Conservation (phyloP, 2,329 filamentous ascomycete species). For the Nectriaceae sp. region DNA sequence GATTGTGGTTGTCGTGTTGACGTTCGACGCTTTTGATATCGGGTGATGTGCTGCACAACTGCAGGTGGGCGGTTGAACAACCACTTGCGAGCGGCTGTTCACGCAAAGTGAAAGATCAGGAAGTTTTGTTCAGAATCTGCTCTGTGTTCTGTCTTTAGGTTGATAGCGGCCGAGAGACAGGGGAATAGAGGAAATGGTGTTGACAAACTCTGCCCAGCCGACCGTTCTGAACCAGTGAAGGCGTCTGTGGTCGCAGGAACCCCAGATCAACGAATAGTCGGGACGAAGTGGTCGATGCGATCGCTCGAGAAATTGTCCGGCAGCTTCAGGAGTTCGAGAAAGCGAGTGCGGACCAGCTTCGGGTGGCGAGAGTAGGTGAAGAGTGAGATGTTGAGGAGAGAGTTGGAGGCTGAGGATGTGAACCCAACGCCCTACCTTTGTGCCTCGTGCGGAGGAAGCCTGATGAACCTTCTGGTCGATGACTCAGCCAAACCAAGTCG, state of each 20-base stretch:
- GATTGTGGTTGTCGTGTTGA: no score
- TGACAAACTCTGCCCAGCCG: conserved; percentile 32
- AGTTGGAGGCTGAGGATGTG: conserved; percentile 8
- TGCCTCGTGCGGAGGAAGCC: conserved; percentile 13
- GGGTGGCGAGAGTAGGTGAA: conserved; percentile 34
- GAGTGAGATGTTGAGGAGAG: conserved; percentile 27
- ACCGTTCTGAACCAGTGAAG: conserved; percentile 61
- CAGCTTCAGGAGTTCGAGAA: conserved; percentile 16
- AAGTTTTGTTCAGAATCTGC: no score
- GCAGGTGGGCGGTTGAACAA: no score
- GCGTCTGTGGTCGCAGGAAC: conserved; percentile 50
- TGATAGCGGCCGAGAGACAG: conserved; percentile 1
- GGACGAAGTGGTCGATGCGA: conserved; percentile 34
- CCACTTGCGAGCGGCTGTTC: no score
- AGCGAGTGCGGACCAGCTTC: conserved; percentile 37
- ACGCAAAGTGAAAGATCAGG: no score
- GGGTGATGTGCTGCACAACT: no score
- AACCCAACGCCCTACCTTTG: conserved; percentile 6
- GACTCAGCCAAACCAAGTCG: conserved; percentile 14
- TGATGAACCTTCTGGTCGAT: conserved; percentile 4
- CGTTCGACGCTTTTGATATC: no score
- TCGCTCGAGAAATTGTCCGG: conserved; percentile 21
- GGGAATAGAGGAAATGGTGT: conserved; percentile 6
- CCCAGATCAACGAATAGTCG: conserved; percentile 41
- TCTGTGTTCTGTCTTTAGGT: neutral